These are phyloP conservation scores for Filosporella fistucella DNA, from an alignment of 495 filamentous ascomycete species.

Conservation along the genomic window DNA sequence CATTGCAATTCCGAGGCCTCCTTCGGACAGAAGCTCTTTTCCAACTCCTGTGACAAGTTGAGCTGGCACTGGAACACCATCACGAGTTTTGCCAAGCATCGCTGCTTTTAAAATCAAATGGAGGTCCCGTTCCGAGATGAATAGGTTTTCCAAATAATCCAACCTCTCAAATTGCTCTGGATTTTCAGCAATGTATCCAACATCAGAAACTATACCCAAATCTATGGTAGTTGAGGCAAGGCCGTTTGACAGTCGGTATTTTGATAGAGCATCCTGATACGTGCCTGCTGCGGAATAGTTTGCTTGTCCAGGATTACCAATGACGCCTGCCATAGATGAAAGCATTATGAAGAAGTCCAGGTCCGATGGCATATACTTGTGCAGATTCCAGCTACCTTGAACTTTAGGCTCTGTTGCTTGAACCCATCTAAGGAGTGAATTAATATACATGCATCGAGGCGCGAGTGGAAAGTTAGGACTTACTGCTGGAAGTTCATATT, in stretches of 20 bases:
- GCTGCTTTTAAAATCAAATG: constrained; percentile 4
- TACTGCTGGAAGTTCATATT: constrained; percentile 45
- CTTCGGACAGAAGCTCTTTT: constrained; percentile 7
- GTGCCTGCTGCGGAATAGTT: constrained; percentile 60
- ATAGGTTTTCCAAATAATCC: constrained; percentile 6
- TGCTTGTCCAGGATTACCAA: constrained; percentile 55
- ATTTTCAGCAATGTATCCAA: constrained; percentile 21
- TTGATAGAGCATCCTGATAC: constrained; percentile 49
- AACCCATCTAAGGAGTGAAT: too few species aligned
- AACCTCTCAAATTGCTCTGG: constrained; percentile 7
- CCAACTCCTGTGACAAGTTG: constrained; percentile 8
- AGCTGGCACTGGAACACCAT: constrained; percentile 2
- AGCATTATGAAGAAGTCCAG: constrained; percentile 64
- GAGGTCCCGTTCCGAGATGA: constrained; percentile 8
- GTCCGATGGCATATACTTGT: constrained; percentile 36
- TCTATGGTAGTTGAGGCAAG: constrained; percentile 45
- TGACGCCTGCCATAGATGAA: constrained; percentile 54
- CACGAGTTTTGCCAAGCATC: constrained; percentile 3
- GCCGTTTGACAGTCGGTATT: constrained; percentile 38
- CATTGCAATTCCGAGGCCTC: constrained; percentile 4
- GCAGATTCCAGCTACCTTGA: constrained; percentile 51
- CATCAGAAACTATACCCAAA: constrained; percentile 37
- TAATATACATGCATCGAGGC: too few species aligned
- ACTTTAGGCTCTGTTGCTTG: constrained; percentile 50
- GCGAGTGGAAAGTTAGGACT: too few species aligned